Base-by-base conservation (phyloP, 768 basidiomycete genomes). In the Polyporus arcularius region DNA sequence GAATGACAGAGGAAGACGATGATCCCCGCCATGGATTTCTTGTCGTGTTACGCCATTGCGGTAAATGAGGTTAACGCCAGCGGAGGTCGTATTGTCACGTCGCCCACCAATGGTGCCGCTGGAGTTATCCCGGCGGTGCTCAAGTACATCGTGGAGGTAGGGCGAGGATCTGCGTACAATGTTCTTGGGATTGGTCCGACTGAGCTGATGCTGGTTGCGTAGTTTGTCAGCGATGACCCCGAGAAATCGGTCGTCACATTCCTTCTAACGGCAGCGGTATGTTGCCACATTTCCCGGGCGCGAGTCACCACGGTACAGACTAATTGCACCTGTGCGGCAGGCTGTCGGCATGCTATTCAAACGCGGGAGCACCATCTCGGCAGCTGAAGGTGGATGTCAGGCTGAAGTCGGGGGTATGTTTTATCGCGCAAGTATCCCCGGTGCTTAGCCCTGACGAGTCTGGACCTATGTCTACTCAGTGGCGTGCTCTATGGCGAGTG, bases 311-410 rank as follows among this genome's bases (percentile, higher is more conserved):
- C 6, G 21, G 14, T 55, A 39, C 18, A 30, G 60, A 57, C 51
- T 51, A 35, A 38, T 40, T 52, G 9, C 31, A 26, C 21, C 21
- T 18, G 46, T 56, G 16, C 53, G 28, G 4, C 45, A 92, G 90
- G 90, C 95, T 9, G 76, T 96, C 55, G 94, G 96, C 15, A 97
- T 97, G 95, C 78, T 97, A 35, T 96, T 94, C 79, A 98, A 98
- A 72, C 85, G 96, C 60, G 94, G 95, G n/a, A 94, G 93, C 63
- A 96, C 96, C 2, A 97, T 98, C 53, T 92, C 90, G 49, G 96
- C 96, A 14, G 95, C 96, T 0, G 96, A 98, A 75, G 96, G 96
- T 18, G 94, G 88, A 11, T 96, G 94, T 72, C 92, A 94, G 76
- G 94, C 94, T 18, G 94, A 96, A 77, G 96, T 98, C 4, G 96